Conservation (phyloP, 2,329 filamentous ascomycete genomes). For the Colletotrichum sp. region DNA sequence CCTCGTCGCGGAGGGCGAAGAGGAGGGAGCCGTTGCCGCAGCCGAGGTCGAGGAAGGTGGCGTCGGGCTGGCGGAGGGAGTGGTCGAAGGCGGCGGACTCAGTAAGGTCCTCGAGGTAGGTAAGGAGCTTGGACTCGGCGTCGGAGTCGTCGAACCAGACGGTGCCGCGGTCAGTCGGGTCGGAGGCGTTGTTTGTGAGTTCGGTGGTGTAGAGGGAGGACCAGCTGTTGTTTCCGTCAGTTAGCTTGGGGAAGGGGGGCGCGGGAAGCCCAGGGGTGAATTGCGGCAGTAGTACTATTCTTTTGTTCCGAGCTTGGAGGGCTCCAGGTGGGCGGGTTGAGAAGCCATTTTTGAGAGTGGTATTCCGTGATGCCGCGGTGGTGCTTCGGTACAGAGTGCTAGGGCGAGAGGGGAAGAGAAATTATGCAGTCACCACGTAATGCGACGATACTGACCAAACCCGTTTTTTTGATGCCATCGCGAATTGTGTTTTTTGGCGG, state of each 20-base stretch:
- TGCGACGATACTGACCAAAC: neutral
- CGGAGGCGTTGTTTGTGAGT: slow-evolving; percentile 70
- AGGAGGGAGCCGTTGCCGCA: slow-evolving; percentile 94
- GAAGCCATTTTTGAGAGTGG: neutral
- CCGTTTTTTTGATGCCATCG: slow-evolving; percentile 11
- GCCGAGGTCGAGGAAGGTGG: slow-evolving; percentile 82
- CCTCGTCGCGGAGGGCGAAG: slow-evolving; percentile 72
- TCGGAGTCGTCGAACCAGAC: slow-evolving; percentile 96
- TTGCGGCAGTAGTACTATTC: slow-evolving; percentile 70
- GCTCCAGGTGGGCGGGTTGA: slow-evolving; percentile 71
- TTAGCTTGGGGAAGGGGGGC: neutral
- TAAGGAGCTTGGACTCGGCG: slow-evolving; percentile 80
- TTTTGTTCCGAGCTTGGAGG: slow-evolving; percentile 83
- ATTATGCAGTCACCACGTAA: neutral
- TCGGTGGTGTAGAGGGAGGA: slow-evolving; percentile 75
- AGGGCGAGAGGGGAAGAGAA: neutral
- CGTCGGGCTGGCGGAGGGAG: slow-evolving; percentile 19
- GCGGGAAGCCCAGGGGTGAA: neutral
- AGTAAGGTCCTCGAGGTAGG: slow-evolving; percentile 56
- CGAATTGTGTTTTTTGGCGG: slow-evolving; percentile 9
- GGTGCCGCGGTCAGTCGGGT: slow-evolving; percentile 82
- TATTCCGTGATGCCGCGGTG: neutral
- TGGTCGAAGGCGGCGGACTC: slow-evolving; percentile 24
- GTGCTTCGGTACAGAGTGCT: neutral
- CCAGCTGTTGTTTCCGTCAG: slow-evolving; percentile 59